Conservation (phyloP, 495 filamentous ascomycete species). For the Tuber borchii region DNA sequence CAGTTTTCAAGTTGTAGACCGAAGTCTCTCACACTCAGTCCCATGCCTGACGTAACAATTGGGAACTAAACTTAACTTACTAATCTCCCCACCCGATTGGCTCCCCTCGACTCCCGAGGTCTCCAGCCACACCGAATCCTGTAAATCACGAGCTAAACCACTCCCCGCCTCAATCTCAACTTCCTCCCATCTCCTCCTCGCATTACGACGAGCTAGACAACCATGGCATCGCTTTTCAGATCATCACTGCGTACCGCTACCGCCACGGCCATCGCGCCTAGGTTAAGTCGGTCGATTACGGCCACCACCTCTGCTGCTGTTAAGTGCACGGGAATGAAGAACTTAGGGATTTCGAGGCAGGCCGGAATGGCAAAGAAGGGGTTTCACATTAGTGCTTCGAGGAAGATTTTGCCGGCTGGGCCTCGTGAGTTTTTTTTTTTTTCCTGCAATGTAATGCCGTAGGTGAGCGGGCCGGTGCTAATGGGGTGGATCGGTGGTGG, state of each 20-base stretch:
- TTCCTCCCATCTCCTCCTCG: neutral
- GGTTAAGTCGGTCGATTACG: slow-evolving; percentile 4
- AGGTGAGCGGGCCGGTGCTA: slow-evolving; percentile 35
- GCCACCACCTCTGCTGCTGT: slow-evolving; percentile 1
- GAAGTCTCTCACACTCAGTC: neutral
- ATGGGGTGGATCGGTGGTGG: slow-evolving; percentile 28
- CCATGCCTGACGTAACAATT: neutral
- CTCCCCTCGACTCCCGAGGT: slow-evolving; percentile 1
- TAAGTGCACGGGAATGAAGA: neutral
- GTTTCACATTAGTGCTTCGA: slow-evolving; percentile 66
- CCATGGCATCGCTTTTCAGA: slow-evolving; percentile 29
- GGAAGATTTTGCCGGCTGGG: slow-evolving; percentile 60
- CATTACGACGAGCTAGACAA: neutral
- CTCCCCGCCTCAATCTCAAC: neutral
- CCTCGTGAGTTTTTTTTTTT: slow-evolving; percentile 54
- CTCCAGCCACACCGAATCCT: neutral
- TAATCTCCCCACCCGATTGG: neutral
- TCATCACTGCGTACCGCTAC: slow-evolving; percentile 21
- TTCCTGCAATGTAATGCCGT: slow-evolving; percentile 26
- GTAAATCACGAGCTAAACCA: neutral
- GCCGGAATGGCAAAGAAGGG: slow-evolving; percentile 16
- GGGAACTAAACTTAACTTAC: neutral
- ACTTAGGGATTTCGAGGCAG: slow-evolving; percentile 18
- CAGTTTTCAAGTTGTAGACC: neutral
- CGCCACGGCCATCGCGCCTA: neutral